Conservation (phyloP, 2,329 filamentous ascomycete genomes). For the Fusarium sublunatum region DNA sequence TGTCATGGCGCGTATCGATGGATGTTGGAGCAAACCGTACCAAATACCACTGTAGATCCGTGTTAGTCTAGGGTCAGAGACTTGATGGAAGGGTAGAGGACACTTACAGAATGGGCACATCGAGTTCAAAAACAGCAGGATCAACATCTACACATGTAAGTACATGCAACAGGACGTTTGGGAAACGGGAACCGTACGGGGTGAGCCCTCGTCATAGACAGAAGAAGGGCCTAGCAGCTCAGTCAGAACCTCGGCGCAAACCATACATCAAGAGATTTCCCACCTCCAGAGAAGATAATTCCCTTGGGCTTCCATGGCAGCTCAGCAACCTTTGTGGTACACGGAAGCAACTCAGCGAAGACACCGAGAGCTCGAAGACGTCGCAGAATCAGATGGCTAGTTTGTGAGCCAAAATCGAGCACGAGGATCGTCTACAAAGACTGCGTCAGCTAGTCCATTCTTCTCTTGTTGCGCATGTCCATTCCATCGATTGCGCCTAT, state of each 20-base stretch:
- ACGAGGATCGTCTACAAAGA: constrained; percentile 22
- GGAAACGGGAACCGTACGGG: constrained; percentile 51
- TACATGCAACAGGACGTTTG: background rate
- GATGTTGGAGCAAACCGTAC: constrained; percentile 25
- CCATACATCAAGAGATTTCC: constrained; percentile 5
- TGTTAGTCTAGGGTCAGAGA: constrained; percentile 24
- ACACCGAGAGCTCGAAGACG: constrained; percentile 78
- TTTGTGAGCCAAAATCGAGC: constrained; percentile 23
- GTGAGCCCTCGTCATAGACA: constrained; percentile 83
- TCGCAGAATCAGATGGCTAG: constrained; percentile 26
- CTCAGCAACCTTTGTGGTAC: constrained; percentile 46
- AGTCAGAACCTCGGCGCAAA: constrained; percentile 17
- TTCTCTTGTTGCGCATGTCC: too few relatives aligned
- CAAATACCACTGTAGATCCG: constrained; percentile 44
- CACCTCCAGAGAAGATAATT: constrained; percentile 69
- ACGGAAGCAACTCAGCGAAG: constrained; percentile 68
- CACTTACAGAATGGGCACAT: constrained; percentile 44
- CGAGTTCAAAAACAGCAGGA: constrained; percentile 71
- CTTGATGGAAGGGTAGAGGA: background rate
- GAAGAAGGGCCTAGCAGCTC: constrained; percentile 62
- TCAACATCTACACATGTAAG: constrained; percentile 39
- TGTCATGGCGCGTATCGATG: constrained; percentile 4
- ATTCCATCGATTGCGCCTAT: too few relatives aligned
- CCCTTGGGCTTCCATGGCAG: constrained; percentile 71
- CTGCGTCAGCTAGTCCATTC: background rate